A percentile compares a stretch with the other conserved stretches of the same genome.
These are phyloP conservation scores for Mallotus japonicus DNA, from an alignment of 441 rosid genomes.

Conservation along the genomic window DNA sequence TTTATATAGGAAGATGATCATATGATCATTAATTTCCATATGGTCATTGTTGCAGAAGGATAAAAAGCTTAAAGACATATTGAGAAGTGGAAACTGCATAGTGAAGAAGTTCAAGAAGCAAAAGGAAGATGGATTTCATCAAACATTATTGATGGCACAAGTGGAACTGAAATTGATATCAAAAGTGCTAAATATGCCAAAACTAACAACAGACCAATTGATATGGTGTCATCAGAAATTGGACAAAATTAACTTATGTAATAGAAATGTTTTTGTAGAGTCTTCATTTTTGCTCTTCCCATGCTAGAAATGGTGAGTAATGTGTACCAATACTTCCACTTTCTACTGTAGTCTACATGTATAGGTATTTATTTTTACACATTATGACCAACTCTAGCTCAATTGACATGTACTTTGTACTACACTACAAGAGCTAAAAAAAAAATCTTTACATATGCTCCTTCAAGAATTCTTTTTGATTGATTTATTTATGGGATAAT, in stretches of 20 bases:
- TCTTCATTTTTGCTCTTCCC: conserved; percentile 69
- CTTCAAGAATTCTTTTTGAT: too few relatives aligned
- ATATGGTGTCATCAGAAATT: conserved; percentile 72
- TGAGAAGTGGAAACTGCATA: conserved; percentile 62
- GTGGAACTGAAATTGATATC: conserved; percentile 63
- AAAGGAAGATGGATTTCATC: conserved; percentile 31
- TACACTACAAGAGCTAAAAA: too few relatives aligned
- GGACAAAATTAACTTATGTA: conserved; percentile 37
- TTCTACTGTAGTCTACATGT: background rate
- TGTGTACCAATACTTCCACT: background rate
- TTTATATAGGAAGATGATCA: background rate
- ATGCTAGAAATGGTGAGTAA: conserved; percentile 30
- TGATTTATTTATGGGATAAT: too few relatives aligned
- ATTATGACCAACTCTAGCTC: too few relatives aligned
- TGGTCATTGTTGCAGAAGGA: conserved; percentile 48
- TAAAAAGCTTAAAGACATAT: conserved; percentile 59
- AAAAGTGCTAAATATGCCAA: conserved; percentile 59
- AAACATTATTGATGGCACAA: conserved; percentile 47
- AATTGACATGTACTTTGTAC: too few relatives aligned
- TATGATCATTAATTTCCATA: conserved; percentile 1
- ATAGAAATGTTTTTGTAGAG: conserved; percentile 52
- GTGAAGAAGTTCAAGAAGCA: conserved; percentile 59
- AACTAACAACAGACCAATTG: conserved; percentile 48
- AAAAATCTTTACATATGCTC: too few relatives aligned
- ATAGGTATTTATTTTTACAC: too few relatives aligned